These are phyloP conservation scores for Arabis hirsuta DNA, from an alignment of 345 rosid genomes.

Conservation along the genomic window DNA sequence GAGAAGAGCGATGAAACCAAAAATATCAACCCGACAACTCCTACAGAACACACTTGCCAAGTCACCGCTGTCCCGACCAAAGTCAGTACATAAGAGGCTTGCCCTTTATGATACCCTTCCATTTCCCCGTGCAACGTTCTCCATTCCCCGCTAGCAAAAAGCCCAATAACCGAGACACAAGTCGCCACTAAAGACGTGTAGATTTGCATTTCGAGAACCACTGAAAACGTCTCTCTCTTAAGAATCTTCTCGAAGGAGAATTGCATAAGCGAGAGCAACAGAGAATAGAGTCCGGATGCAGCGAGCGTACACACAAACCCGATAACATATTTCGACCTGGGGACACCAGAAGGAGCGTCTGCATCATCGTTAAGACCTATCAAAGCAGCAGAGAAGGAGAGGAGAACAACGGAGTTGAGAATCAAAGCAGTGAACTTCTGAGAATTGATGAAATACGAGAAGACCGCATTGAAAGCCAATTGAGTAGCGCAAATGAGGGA, in stretches of 20 bases:
- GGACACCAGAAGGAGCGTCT: conserved; percentile 53
- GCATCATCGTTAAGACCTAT: conserved; percentile 73
- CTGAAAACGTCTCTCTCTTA: conserved; percentile 42
- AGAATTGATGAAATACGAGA: conserved; percentile 80
- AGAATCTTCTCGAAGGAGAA: conserved; percentile 69
- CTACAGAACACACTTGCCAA: conserved; percentile 53
- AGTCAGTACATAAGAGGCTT: conserved; percentile 43
- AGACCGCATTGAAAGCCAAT: conserved; percentile 82
- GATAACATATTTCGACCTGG: conserved; percentile 45
- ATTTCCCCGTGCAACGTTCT: conserved; percentile 44
- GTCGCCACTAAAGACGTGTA: conserved; percentile 54
- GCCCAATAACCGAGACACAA: conserved; percentile 40
- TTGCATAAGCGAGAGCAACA: conserved; percentile 83
- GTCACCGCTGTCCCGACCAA: conserved; percentile 48
- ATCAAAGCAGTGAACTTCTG: conserved; percentile 84
- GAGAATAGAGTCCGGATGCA: conserved; percentile 83
- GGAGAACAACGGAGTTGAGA: conserved; percentile 70
- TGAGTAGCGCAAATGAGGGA: conserved; percentile 91
- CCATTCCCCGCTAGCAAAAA: conserved; percentile 56
- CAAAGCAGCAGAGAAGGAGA: conserved; percentile 77
- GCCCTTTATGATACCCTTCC: conserved; percentile 47
- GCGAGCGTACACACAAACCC: conserved; percentile 70
- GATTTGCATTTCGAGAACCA: conserved; percentile 57
- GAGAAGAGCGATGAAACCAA: conserved; percentile 52
- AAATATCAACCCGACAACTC: conserved; percentile 49